Evolutionary conservation across 768 basidiomycete species (phyloP), one percentile per base, ranked within the genome.

Genomic region (Naganishia onofrii): DNA sequence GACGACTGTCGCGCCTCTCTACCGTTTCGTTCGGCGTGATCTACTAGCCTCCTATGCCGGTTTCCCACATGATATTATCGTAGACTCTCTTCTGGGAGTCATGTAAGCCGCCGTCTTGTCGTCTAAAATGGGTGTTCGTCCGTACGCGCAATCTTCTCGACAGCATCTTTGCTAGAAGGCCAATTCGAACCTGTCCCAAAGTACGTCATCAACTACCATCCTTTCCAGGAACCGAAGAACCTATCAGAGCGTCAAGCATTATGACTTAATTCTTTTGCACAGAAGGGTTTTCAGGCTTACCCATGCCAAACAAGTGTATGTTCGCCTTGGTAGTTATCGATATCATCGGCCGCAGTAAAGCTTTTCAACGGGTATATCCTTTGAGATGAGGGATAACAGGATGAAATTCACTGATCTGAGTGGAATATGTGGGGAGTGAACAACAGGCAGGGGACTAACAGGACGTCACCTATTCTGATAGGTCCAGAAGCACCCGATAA

Each of bases 401-500:
- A 42, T 42, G 42, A 42, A 42, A 8, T 51, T 31, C 15, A 48
- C 51, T 26, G 21, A 8, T 21, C 21, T 9, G 17, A 4, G 34
- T 12, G 34, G 34, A 36, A 36, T 36, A n/a, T n/a, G n/a, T 57
- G 34, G 60, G 13, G 26, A 9, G 15, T 9, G 23, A 21, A 26
- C 2, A 12, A 65, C 44, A 3, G 38, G 34, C 6, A 36, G 34
- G 34, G 46, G 3, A 46, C 66, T 67, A 12, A 58, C 69, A 70
- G 38, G 23, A 70, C 60, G 53, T 70, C 69, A 17, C 69, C 69
- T 21, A 70, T 44, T 29, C 69, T 48, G 36, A 65, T 23, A 28
- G 69, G 51, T 29, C 36, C 46, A 3, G 28, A 13, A 2, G 26
- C 31, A 3, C 69, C 69, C 26, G 69, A 56, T 15, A 70, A 13